Percentiles rank a stretch among this genome's conserved stretches.
phyloP scores from a whole-genome alignment of 305 asterid species.

The Coffea humblotiana region DNA sequence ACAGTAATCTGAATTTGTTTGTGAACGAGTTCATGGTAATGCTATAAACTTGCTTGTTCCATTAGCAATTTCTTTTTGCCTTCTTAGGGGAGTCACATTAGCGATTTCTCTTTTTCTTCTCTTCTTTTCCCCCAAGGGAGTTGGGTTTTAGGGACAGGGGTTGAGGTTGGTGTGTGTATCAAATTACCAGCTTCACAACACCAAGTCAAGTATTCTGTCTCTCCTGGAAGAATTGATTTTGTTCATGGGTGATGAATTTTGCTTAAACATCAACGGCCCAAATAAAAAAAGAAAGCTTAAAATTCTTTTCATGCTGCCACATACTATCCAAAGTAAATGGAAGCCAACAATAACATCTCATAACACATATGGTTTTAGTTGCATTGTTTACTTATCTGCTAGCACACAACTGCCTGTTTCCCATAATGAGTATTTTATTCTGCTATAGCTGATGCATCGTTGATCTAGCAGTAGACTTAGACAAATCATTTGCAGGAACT shows the following conservation, averaged over 20 bases:
- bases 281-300: too few relatives aligned
- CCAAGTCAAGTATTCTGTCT: background rate
- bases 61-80: too few relatives aligned
- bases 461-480: background rate
- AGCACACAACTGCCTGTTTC: background rate
- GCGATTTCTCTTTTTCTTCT: background rate
- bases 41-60: too few relatives aligned
- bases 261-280: too few relatives aligned
- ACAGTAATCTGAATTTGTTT: too few relatives aligned
- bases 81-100: background rate
- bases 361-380: background rate
- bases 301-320: too few relatives aligned
- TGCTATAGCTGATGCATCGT: background rate
- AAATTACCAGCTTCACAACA: background rate
- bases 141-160: background rate
- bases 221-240: background rate
- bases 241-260: too few relatives aligned
- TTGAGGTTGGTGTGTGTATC: background rate
- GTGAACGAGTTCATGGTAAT: too few relatives aligned
- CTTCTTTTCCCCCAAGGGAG: background rate
- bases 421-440: background rate
- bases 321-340: background rate
- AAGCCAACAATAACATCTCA: background rate
- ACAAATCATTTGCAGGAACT: background rate
- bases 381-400: background rate